A percentile compares a stretch with the other conserved stretches of the same genome.
These are phyloP conservation scores for Calendula officinalis DNA, from an alignment of 129 eudicot genomes.

Conservation along the genomic window DNA sequence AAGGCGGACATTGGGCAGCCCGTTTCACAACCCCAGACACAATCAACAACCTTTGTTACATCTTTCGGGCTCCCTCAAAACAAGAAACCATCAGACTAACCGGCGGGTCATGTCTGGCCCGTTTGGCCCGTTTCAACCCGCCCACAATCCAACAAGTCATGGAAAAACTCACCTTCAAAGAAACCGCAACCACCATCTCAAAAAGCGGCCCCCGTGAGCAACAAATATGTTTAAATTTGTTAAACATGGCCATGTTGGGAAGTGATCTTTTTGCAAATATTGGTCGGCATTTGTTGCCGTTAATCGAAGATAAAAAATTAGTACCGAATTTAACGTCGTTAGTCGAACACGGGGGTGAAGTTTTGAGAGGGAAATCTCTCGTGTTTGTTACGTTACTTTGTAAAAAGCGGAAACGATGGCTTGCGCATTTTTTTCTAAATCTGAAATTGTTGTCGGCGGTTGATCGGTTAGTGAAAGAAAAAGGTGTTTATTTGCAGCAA, in stretches of 20 bases:
- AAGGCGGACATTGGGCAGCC: slow-evolving; percentile 89
- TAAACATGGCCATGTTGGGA: slow-evolving; percentile 83
- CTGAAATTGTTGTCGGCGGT: slow-evolving; percentile 62
- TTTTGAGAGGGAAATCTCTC: slow-evolving; percentile 80
- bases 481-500: slow-evolving; percentile 63
- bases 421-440: slow-evolving; percentile 71
- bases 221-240: slow-evolving; percentile 82
- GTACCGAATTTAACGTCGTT: slow-evolving; percentile 68
- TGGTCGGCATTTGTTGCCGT: slow-evolving; percentile 65
- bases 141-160: slow-evolving; percentile 68
- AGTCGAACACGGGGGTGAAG: slow-evolving; percentile 81
- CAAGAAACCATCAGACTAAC: slow-evolving; percentile 81
- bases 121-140: slow-evolving; percentile 78
- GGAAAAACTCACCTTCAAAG: slow-evolving; percentile 83
- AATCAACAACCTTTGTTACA: slow-evolving; percentile 76
- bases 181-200: slow-evolving; percentile 57
- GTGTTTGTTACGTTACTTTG: slow-evolving; percentile 86
- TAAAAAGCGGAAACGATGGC: slow-evolving; percentile 70
- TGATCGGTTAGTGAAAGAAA: slow-evolving; percentile 82
- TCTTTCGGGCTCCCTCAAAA: slow-evolving; percentile 80
- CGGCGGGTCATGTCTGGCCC: slow-evolving; percentile 89
- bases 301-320: slow-evolving; percentile 79
- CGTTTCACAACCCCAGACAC: slow-evolving; percentile 88
- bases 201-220: slow-evolving; percentile 87
- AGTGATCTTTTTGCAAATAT: slow-evolving; percentile 63